Conservation (phyloP, 2,329 filamentous ascomycete species). For the Fusarium musae region DNA sequence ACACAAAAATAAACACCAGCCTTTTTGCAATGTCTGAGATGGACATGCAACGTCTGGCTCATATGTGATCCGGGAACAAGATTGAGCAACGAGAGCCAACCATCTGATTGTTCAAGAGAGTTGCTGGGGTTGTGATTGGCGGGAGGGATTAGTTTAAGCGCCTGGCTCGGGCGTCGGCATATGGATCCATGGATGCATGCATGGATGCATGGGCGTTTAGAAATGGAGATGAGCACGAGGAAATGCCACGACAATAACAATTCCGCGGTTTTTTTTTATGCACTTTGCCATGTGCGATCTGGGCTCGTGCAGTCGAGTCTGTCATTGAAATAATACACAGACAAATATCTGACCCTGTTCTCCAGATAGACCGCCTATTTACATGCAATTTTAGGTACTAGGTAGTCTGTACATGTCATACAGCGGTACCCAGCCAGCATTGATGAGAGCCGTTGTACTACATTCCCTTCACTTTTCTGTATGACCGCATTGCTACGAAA, state of each 20-base stretch:
- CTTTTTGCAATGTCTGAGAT: slow-evolving; percentile 11
- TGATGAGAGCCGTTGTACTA: not conserved
- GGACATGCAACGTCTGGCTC: slow-evolving; percentile 22
- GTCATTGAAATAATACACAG: not conserved
- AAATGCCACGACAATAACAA: slow-evolving; percentile 12
- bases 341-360: not conserved
- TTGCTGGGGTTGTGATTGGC: slow-evolving; percentile 30
- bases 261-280: not conserved
- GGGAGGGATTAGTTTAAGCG: slow-evolving; percentile 28
- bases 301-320: not conserved
- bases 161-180: slow-evolving; percentile 34
- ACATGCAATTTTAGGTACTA: not conserved
- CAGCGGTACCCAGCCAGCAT: not conserved
- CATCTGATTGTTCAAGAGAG: slow-evolving; percentile 7
- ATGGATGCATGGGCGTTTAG: slow-evolving; percentile 27
- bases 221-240: slow-evolving; percentile 5
- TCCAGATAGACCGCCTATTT: not conserved
- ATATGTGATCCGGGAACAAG: slow-evolving; percentile 28
- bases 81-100: slow-evolving; percentile 30
- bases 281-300: slow-evolving; percentile 25
- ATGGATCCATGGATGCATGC: not conserved
- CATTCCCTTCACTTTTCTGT: not conserved
- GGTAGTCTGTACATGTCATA: not conserved
- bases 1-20: slow-evolving; percentile 34
- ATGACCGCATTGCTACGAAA: not conserved